These are phyloP conservation scores for Fusarium hainanense DNA, from an alignment of 2,329 filamentous ascomycete genomes.

Conservation along the genomic window DNA sequence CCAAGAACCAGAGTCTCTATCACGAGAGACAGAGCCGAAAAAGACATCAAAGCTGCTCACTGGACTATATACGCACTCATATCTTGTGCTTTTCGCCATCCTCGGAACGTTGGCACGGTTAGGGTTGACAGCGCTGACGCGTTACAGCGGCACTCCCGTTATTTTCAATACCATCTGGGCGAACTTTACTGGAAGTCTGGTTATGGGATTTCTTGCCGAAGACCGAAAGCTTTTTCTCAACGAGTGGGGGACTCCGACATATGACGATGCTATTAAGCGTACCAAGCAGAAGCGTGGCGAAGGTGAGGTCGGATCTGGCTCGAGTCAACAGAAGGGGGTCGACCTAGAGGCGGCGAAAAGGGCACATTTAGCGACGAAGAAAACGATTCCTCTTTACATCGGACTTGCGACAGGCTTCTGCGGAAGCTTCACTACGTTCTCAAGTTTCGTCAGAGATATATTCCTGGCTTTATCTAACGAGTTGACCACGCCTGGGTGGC, in stretches of 20 bases:
- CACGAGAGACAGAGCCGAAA: slow-evolving; percentile 22
- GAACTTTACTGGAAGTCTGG: slow-evolving; percentile 81
- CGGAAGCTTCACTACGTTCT: slow-evolving; percentile 91
- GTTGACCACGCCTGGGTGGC: slow-evolving; percentile 58
- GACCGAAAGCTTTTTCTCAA: slow-evolving; percentile 79
- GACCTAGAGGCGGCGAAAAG: slow-evolving; percentile 63
- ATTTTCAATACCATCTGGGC: slow-evolving; percentile 84
- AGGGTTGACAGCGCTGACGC: slow-evolving; percentile 81
- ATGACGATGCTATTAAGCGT: slow-evolving; percentile 51
- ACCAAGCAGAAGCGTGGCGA: slow-evolving; percentile 50
- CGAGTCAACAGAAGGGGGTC: slow-evolving; percentile 29
- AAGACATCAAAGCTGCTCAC: slow-evolving; percentile 63
- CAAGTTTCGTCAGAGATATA: slow-evolving; percentile 81
- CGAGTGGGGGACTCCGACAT: slow-evolving; percentile 67
- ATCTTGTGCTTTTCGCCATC: slow-evolving; percentile 87
- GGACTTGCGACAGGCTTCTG: slow-evolving; percentile 89
- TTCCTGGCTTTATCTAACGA: slow-evolving; percentile 85
- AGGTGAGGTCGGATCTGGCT: slow-evolving; percentile 50
- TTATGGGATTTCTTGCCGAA: slow-evolving; percentile 89
- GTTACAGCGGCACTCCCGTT: slow-evolving; percentile 81
- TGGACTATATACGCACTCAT: slow-evolving; percentile 77
- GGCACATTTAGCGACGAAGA: slow-evolving; percentile 74
- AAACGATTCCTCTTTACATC: slow-evolving; percentile 88
- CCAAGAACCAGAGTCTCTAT: slow-evolving; percentile 7
- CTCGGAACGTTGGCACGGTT: slow-evolving; percentile 85